A percentile compares a stretch with the other conserved stretches of the same genome.
These are phyloP conservation scores for Saccharomycopsis synnaedendra DNA, from an alignment of 805 yeast genomes.

Conservation along the genomic window DNA sequence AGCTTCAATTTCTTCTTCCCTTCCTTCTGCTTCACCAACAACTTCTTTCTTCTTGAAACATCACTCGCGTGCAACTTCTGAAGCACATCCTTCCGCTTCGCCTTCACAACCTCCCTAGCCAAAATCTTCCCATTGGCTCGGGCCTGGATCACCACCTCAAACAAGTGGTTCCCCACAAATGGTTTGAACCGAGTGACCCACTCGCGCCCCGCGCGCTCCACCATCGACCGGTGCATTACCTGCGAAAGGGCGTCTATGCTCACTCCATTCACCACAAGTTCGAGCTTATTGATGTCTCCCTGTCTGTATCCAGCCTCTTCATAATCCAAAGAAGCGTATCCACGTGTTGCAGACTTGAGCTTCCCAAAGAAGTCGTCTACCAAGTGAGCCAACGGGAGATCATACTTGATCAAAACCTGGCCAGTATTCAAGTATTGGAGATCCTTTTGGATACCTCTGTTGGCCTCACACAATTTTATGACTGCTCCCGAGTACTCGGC, in stretches of 20 bases:
- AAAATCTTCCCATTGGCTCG: slow-evolving; percentile 66
- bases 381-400: slow-evolving; percentile 75
- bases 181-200: slow-evolving; percentile 79
- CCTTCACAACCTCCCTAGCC: slow-evolving; percentile 90
- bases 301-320: slow-evolving; percentile 83
- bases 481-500: slow-evolving; percentile 81
- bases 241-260: slow-evolving; percentile 89
- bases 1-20: slow-evolving; percentile 82
- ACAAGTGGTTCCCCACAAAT: slow-evolving; percentile 69
- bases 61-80: slow-evolving; percentile 92
- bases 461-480: slow-evolving; percentile 73
- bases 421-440: slow-evolving; percentile 67
- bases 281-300: slow-evolving; percentile 78
- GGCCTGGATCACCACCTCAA: slow-evolving; percentile 90
- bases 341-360: slow-evolving; percentile 78
- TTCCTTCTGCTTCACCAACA: slow-evolving; percentile 80
- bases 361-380: slow-evolving; percentile 96
- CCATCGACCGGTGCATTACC: slow-evolving; percentile 76
- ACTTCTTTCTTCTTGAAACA: slow-evolving; percentile 78
- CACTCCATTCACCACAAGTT: slow-evolving; percentile 77
- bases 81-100: slow-evolving; percentile 88
- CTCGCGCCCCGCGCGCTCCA: slow-evolving; percentile 60
- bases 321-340: slow-evolving; percentile 90
- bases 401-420: slow-evolving; percentile 71
- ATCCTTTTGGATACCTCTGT: slow-evolving; percentile 76